Conservation (phyloP, 495 filamentous ascomycete species). For the Amphirosellinia nigrospora region DNA sequence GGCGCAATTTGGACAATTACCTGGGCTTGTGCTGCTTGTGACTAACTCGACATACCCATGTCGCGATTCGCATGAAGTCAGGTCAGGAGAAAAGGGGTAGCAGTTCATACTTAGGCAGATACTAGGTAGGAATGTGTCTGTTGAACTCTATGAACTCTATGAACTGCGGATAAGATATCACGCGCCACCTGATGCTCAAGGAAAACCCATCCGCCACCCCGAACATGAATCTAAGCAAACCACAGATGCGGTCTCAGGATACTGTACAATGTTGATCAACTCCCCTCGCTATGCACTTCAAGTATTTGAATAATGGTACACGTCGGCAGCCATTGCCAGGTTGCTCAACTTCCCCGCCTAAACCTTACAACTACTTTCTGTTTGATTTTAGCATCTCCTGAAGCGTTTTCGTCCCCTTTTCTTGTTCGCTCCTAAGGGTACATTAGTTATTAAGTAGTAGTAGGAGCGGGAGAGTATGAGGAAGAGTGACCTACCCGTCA, state of each 20-base stretch:
- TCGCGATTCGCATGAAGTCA: background rate
- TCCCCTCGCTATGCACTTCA: slow-evolving; percentile 34
- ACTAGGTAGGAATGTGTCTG: background rate
- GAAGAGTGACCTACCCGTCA: slow-evolving; percentile 70
- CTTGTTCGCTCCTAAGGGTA: slow-evolving; percentile 32
- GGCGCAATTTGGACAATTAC: background rate
- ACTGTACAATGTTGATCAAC: slow-evolving; percentile 18
- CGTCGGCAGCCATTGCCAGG: slow-evolving; percentile 19
- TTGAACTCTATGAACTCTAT: background rate
- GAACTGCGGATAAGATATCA: background rate
- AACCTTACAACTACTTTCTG: slow-evolving; percentile 17
- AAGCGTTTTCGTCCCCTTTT: slow-evolving; percentile 35
- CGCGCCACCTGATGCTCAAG: background rate
- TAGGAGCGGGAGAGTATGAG: background rate
- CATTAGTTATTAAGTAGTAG: slow-evolving; percentile 19
- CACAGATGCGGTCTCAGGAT: slow-evolving; percentile 18
- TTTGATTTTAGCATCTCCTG: slow-evolving; percentile 33
- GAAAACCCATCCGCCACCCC: background rate
- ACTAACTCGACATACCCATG: background rate
- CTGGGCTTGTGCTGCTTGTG: background rate
- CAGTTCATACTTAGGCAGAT: background rate
- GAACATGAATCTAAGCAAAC: background rate
- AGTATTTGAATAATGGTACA: slow-evolving; percentile 24
- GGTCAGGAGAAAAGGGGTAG: background rate
- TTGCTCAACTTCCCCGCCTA: slow-evolving; percentile 1